Base-by-base conservation (phyloP, 768 basidiomycete genomes). In the Termitomyces sp. region DNA sequence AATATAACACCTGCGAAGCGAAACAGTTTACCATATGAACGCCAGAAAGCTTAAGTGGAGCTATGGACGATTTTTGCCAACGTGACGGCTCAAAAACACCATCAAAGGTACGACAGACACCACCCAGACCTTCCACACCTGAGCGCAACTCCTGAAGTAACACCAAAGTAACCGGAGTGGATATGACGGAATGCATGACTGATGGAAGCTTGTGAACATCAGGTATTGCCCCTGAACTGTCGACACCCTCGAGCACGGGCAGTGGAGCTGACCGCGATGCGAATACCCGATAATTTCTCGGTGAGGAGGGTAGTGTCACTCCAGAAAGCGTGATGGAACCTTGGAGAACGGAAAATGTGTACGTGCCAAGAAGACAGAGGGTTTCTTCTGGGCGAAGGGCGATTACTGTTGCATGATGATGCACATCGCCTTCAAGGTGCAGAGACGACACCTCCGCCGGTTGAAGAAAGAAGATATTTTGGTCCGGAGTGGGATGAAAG, bases 211-310 rank as follows among this genome's bases (percentile, higher is more conserved):
- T 54, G 14, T 60, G 53, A 48, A 60, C 54, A 4, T 59, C 55
- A 9, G 52, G 50, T 10, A 54, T 58, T 12, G 60, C 31, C 41
- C 62, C 59, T 19, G 60, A 52, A 40, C 58, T 61, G 27, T 57
- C 40, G 17, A 59, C 17, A 51, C 65, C 69, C 50, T 69, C 67
- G 21, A 74, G 81, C 58, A 70, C 66, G 0, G 92, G 90, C 5
- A 95, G 66, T 0, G 92, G 90, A n/a, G 90, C 83, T 0, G 86
- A 90, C 3, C 83, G 78, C 0, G 94, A 92, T 0, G 92, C 89
- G 65, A 84, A 95, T 27, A 95, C 74, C 12, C 70, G 71, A 61
- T 92, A 76, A 5, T 63, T 56, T 3, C 54, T 65, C 1, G 62
- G 44, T 1, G 82, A 82, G 7, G 82, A 63, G 0, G 57, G 47